phyloP scores from a whole-genome alignment of 2,329 filamentous ascomycete species.

The Ceratocystis alfenasii region DNA sequence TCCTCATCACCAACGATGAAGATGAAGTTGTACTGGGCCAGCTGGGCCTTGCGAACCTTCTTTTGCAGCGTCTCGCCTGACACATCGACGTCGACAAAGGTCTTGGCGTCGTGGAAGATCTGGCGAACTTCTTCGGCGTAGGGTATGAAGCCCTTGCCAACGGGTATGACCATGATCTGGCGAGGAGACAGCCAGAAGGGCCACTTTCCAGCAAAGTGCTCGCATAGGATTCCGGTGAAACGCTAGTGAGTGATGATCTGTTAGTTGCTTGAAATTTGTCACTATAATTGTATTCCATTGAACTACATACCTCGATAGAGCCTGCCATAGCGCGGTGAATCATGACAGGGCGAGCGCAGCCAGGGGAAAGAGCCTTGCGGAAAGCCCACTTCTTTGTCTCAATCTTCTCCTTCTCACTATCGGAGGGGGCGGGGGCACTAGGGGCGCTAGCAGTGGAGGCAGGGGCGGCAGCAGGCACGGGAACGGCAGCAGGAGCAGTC shows the following conservation, averaged over 20 bases:
- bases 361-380: conserved; percentile 45
- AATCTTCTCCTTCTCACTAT: conserved; percentile 35
- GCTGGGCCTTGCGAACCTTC: conserved; percentile 73
- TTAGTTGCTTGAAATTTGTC: conserved; percentile 6
- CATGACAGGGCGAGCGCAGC: conserved; percentile 72
- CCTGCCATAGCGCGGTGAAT: conserved; percentile 74
- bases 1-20: conserved; percentile 56
- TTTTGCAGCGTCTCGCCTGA: conserved; percentile 70
- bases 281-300: neutral
- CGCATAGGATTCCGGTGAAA: conserved; percentile 62
- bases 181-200: conserved; percentile 81
- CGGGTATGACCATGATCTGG: conserved; percentile 62
- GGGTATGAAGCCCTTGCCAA: conserved; percentile 57
- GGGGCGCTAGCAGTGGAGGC: conserved; percentile 22
- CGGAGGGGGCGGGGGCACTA: conserved; percentile 27
- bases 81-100: conserved; percentile 51
- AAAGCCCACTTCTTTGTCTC: conserved; percentile 30
- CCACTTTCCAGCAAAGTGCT: conserved; percentile 82
- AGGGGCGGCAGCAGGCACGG: conserved; percentile 27
- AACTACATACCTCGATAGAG: conserved; percentile 36
- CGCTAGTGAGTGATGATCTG: conserved; percentile 31
- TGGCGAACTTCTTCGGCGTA: conserved; percentile 64
- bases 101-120: conserved; percentile 53
- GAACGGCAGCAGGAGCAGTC: conserved; percentile 26
- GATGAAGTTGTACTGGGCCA: conserved; percentile 75